Base-by-base conservation (phyloP, 805 yeast species). In the Ogataea minuta region DNA sequence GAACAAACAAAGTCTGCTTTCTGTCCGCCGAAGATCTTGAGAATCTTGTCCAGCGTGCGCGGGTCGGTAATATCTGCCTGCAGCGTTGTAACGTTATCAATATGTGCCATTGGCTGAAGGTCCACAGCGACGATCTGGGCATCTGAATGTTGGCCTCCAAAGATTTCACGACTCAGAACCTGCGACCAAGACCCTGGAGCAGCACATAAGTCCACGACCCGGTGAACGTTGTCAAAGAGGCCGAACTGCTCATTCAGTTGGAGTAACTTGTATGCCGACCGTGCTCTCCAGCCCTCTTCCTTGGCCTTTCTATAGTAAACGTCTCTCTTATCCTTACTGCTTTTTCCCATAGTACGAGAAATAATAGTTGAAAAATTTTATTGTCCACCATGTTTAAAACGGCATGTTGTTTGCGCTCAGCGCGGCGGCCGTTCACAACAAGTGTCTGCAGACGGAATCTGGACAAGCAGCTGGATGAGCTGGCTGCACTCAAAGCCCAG, bases 171-270 rank as follows among this genome's bases (percentile, higher is more conserved):
- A 23, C 93, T 81, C 10, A 93, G 72, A 0, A 93, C 99, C 60
- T 93, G 99, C 1, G 95, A 85, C 99, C 99, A 93, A 3, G 97
- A 89, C 1, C 97, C 96, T 0, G 97, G 97, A 4, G 98, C 99
- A 25, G 99, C 99, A 71, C 99, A 93, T 21, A 93, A 70, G 64
- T 93, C 99, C 4, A 93, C 99, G 4, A 93, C 98, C 52, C 96
- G 69, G 30, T 70, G 72, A 24, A 89, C 79, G 28, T 78, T 83
- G 35, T 79, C 72, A 41, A 93, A 77, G 25, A 89, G 74, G 46
- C 84, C 82, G 60, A 91, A 93, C 60, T 93, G 90, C 41, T 91
- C 96, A 55, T 93, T 84, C 33, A 93, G 67, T 59, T 93, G 99
- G 3, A 93, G 70, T 9, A 93, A 73, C 59, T 93, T 93, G 71